Percentiles rank a stretch among this genome's conserved stretches.
Conservation (phyloP, 176 grass and related monocot species). For the Musa acuminata region DNA sequence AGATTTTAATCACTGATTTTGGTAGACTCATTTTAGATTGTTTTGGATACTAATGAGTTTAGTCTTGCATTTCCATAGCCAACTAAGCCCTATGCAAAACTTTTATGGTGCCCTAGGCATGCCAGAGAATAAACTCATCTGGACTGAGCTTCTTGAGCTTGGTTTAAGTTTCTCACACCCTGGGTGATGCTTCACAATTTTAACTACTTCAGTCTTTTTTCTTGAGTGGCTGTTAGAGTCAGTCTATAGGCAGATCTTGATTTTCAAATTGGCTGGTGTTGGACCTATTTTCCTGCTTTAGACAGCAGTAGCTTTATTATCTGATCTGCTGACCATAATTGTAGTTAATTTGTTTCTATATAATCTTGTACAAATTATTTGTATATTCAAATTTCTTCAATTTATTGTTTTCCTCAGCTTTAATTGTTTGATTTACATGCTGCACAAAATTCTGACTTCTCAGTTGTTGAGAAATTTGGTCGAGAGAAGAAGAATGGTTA, state of each 20-base stretch:
- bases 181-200: not conserved
- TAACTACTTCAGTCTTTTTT: not conserved
- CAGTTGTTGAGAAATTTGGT: slow-evolving; percentile 84
- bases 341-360: too few relatives aligned
- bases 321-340: not conserved
- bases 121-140: too few relatives aligned
- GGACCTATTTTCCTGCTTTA: not conserved
- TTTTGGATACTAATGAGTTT: too few relatives aligned
- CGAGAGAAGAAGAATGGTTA: slow-evolving; percentile 92
- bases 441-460: not conserved
- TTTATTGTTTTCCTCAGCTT: not conserved
- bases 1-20: too few relatives aligned
- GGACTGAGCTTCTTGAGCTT: too few relatives aligned
- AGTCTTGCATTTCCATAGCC: too few relatives aligned
- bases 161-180: too few relatives aligned
- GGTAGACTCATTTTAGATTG: too few relatives aligned
- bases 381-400: not conserved
- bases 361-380: too few relatives aligned
- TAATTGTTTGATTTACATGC: not conserved
- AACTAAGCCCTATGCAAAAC: too few relatives aligned
- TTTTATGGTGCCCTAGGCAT: too few relatives aligned
- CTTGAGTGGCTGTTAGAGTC: not conserved
- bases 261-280: not conserved
- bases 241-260: not conserved
- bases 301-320: not conserved